Evolutionary conservation across 345 rosid species (phyloP), one percentile per base, ranked within the genome.

Genomic region (Pistacia integerrima): DNA sequence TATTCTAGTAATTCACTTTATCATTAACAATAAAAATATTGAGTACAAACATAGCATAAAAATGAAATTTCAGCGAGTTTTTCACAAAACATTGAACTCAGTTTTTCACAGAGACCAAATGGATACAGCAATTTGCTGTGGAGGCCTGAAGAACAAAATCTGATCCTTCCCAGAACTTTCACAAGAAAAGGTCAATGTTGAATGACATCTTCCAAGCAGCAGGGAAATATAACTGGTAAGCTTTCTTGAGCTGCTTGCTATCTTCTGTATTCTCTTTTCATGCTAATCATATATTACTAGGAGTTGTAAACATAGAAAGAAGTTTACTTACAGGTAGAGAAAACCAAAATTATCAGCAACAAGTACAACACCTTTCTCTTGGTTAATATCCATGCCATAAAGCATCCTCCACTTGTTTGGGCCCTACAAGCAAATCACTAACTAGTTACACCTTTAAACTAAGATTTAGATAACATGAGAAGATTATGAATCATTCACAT

Each of bases 371-470:
- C 91, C 85, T 86, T 88, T 92, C 76, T 95, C 98, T 9, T 90
- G 55, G 82, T 95, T 95, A 69, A 92, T 69, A 83, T 95, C 99
- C 99, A 95, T 92, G 62, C 97, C 99, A 60, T 92, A 93, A 20
- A 95, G 88, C 98, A 95, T 95, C 87, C 89, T 93, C 98, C 99
- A 95, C 67, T 18, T 93, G 55, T 59, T 75, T 48, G 82, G 85
- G 6, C 99, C 99, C 99, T 95, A 75, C 63, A 74, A 44, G 4
- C 20, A 4, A 65, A 67, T 33, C 60, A 72, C 20, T 28, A 52
- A 59, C 16, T 59, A 56, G 58, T 46, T 46, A 28, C 20, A 17
- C 17, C 69, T 38, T 8, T 66, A 8, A 25, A 3, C 44, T 65
- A 36, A 14, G 55, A 41, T 41, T 51, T 16, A 13, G 17, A 54